Evolutionary conservation across 176 grass and related monocot species (phyloP), one percentile per base, ranked within the genome.

Genomic region (Eleusine indica): DNA sequence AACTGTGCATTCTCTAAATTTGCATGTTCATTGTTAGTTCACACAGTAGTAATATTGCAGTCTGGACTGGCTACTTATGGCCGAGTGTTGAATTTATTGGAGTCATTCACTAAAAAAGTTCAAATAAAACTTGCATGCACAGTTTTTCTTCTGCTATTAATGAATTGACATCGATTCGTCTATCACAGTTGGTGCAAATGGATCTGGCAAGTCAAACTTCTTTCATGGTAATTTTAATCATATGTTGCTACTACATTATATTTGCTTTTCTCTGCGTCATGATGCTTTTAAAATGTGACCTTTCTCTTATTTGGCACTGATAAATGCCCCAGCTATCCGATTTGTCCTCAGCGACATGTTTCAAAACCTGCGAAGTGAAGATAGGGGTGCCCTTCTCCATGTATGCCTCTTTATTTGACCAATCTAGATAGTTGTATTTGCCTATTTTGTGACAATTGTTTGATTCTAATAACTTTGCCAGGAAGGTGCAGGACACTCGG

Each of bases 331-430:
- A 98, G 96, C 93, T 86, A 98, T 98, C 84, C 88, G 96, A 28
- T 98, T 98, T 93, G 96, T 98, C 79, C 91, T 98, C 5, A 98
- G 93, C 42, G 96, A 98, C 86, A 90, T 98, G 68, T 98, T 98
- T 82, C 93, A 95, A 76, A 98, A 93, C 38, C 75, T 98, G 74
- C 96, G 93, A 39, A 93, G 80, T 72, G 96, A 95, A 84, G 96
- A 98, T 76, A 98, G 96, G 83, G 87, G 92, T 65, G 89, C 93
- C 62, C 93, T 98, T 90, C 93, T 98, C 65, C 96, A 98, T 91
- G 96, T 98, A 95, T 37, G 83, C 66, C 71, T 85, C 35, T 75
- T 82, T 80, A 28, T 81, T 78, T 87, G 66, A 88, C 70, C 39
- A 63, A 71, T 66, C 66, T 56, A 28, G 75, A 66, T 79, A 60